Evolutionary conservation across 441 rosid genomes (phyloP).

Genomic region (Adansonia rubrostipa): DNA sequence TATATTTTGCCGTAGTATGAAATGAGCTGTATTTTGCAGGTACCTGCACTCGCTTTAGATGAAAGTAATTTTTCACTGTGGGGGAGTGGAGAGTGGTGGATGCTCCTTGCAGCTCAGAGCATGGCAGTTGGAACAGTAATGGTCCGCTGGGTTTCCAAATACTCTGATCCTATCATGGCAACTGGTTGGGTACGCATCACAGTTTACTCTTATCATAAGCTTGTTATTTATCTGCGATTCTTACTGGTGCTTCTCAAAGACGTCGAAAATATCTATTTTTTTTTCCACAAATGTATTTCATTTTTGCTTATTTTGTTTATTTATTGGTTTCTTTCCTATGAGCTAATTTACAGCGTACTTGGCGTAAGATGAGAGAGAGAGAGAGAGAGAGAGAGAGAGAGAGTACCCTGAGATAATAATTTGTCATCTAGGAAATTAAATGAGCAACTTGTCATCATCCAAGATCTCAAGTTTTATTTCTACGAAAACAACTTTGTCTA

Average conservation of each 20-base stretch:
- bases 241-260: neutral
- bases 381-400: neutral
- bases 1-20: neutral
- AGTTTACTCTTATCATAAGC: neutral
- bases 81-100: constrained; percentile 99
- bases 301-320: neutral
- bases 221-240: neutral
- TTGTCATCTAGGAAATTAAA: constrained; percentile 9
- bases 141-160: constrained; percentile 92
- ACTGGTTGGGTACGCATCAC: constrained; percentile 83
- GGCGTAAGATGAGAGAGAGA: neutral
- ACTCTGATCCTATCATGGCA: constrained; percentile 93
- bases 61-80: constrained; percentile 64
- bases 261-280: neutral
- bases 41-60: constrained; percentile 64
- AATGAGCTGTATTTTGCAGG: constrained; percentile 42
- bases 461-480: neutral
- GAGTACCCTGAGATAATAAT: neutral
- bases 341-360: neutral
- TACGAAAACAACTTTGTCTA: neutral
- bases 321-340: neutral
- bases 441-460: neutral
- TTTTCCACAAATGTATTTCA: neutral
- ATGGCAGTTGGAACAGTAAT: constrained; percentile 94
- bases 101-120: constrained; percentile 98